Evolutionary conservation across 73 alveolate species (phyloP).

Genomic region (Blepharisma japonicum): DNA sequence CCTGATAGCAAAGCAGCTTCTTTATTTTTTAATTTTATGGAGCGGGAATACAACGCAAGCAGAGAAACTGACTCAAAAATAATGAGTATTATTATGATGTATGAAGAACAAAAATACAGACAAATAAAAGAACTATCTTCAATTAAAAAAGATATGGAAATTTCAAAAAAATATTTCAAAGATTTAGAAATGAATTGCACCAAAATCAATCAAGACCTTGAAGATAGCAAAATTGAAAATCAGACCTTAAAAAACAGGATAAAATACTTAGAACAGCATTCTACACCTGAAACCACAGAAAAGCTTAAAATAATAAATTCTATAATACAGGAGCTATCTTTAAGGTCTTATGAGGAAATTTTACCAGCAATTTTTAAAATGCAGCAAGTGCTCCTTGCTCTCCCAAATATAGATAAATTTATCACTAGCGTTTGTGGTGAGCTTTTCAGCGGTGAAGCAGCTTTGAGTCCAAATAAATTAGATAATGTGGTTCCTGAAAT

Average conservation of each 20-base stretch:
- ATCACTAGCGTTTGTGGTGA: background rate
- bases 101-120: constrained; percentile 1
- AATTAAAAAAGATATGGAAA: background rate
- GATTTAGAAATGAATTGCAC: background rate
- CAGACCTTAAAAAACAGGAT: too few relatives aligned
- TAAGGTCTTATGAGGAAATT: constrained; percentile 6
- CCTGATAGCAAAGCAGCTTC: background rate
- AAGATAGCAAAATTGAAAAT: too few relatives aligned
- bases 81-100: constrained; percentile 12
- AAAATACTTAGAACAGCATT: too few relatives aligned
- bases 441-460: background rate
- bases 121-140: background rate
- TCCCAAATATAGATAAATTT: constrained; percentile 1
- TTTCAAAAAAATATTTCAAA: background rate
- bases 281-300: background rate
- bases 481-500: background rate
- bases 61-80: constrained; percentile 12
- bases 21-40: constrained; percentile 8
- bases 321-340: background rate
- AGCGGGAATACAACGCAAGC: constrained; percentile 2
- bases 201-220: too few relatives aligned
- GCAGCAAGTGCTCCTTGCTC: constrained; percentile 18
- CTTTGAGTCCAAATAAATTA: background rate
- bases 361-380: background rate
- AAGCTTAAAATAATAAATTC: background rate